phyloP scores from a whole-genome alignment of 2,329 filamentous ascomycete species.

The Talaromyces pinophilus region DNA sequence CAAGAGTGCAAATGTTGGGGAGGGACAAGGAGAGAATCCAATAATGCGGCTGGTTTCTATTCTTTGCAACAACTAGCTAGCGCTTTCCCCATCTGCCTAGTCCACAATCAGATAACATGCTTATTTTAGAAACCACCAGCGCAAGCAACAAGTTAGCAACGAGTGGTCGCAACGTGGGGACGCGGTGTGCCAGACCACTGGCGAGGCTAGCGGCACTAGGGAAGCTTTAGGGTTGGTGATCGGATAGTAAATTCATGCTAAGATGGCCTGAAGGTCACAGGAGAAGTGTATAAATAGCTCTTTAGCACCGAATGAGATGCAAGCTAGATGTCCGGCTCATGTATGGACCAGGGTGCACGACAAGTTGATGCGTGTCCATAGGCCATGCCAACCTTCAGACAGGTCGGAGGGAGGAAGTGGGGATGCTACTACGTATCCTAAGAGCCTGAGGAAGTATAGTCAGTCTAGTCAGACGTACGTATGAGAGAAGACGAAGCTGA shows the following conservation, averaged over 20 bases:
- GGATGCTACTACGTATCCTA: not conserved
- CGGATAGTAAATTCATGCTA: not conserved
- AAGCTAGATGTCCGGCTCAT: conserved; percentile 2
- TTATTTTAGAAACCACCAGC: conserved; percentile 20
- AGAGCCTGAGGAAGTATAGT: not conserved
- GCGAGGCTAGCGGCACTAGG: conserved; percentile 10
- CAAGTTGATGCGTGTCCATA: not conserved
- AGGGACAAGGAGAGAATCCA: conserved; percentile 16
- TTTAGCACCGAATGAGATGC: not conserved
- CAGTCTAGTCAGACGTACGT: not conserved
- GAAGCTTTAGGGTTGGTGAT: conserved; percentile 1
- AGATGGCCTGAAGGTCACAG: conserved; percentile 5
- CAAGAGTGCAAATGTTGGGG: conserved; percentile 18
- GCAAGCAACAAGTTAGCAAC: conserved; percentile 2
- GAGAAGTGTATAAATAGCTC: conserved; percentile 13
- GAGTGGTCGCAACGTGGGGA: conserved; percentile 11
- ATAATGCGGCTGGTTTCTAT: conserved; percentile 30
- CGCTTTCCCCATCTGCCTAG: conserved; percentile 5
- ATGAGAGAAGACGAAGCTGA: conserved; percentile 1
- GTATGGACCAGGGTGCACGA: not conserved
- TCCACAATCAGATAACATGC: conserved; percentile 5
- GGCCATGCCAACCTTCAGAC: not conserved
- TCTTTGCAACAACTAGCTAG: conserved; percentile 31
- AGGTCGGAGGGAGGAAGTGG: not conserved
- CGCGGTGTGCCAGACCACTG: conserved; percentile 16